Base-by-base conservation (phyloP, 2,329 filamentous ascomycete genomes). In the Fusarium proliferatum region DNA sequence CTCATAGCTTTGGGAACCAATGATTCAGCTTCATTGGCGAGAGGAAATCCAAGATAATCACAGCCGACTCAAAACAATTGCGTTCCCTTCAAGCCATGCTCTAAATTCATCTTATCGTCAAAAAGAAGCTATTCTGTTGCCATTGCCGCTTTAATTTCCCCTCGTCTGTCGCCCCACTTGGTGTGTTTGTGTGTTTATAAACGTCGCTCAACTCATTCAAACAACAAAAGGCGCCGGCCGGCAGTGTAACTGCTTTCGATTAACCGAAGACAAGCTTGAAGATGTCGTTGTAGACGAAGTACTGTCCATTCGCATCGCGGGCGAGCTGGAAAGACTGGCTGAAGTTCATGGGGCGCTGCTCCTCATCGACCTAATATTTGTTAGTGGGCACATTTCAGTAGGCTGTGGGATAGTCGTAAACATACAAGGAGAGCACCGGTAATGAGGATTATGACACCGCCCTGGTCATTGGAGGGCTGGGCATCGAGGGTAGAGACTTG, bases 231-330 rank as follows among this genome's bases (percentile, higher is more conserved):
- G 51, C 62, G 42, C 48, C 45, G 59, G 56, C 42, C 10, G 33
- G 56, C 45, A 51, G 56, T 36, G 23, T 58, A 26, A 36, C 33
- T 51, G 56, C 36, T 55, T 55, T 42, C 26, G 36, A 63, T 73
- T 85, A 89, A 81, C 84, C 87, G 84, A 93, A 96, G 77, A 97
- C 89, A 71, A 98, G 90, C 85, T 94, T 94, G 91, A 98, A 98
- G 82, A 98, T 86, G 83, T 98, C 96, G 88, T 98, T 98, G 86
- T 92, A 92, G 81, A 98, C 93, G 83, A 90, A 98, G 87, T 93
- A 97, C 84, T 88, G 91, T 77, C 91, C 92, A 34, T 39, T 83
- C 57, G 84, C 84, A 62, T 94, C 92, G 69, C 90, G 91, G 75
- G 90, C 84, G 72, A 98, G 92, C 84, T 97, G 93, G 89, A 98